Conservation (phyloP, 2,329 filamentous ascomycete species). For the Verticillium longisporum region DNA sequence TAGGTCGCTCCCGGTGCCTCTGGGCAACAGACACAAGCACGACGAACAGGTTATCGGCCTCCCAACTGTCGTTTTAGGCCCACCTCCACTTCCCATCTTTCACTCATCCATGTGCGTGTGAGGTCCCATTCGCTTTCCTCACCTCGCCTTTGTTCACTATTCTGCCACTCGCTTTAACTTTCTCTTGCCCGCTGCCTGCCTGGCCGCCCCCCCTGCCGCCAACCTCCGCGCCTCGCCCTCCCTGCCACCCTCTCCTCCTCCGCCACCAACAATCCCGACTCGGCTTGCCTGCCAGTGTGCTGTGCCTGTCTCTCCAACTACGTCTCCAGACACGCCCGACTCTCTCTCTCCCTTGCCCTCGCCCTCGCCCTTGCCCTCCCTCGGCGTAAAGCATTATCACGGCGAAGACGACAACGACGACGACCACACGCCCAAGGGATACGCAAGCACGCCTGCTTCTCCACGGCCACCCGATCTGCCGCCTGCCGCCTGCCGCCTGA, state of each 20-base stretch:
- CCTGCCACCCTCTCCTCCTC: neutral
- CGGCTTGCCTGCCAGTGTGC: slow-evolving; percentile 3
- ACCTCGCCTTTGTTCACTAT: neutral
- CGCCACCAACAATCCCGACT: neutral
- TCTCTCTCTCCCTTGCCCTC: too few species aligned
- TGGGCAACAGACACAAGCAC: neutral
- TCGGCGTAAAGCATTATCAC: neutral
- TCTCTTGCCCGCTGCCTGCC: neutral
- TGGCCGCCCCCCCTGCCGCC: neutral
- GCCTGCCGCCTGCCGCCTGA: neutral
- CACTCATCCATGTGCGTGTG: neutral
- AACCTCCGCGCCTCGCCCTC: neutral
- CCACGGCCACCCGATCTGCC: neutral
- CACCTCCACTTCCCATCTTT: neutral
- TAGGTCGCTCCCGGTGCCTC: neutral
- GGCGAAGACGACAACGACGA: neutral
- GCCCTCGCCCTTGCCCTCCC: neutral
- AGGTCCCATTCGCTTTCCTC: neutral
- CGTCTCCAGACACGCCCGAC: too few species aligned
- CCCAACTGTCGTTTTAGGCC: neutral
- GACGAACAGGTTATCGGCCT: neutral
- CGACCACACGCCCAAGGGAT: neutral
- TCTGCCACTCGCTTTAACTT: neutral
- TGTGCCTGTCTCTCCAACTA: neutral
- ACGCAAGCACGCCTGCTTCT: neutral